Evolutionary conservation across 805 yeast genomes (phyloP).

Genomic region (Metschnikowia henanensis): DNA sequence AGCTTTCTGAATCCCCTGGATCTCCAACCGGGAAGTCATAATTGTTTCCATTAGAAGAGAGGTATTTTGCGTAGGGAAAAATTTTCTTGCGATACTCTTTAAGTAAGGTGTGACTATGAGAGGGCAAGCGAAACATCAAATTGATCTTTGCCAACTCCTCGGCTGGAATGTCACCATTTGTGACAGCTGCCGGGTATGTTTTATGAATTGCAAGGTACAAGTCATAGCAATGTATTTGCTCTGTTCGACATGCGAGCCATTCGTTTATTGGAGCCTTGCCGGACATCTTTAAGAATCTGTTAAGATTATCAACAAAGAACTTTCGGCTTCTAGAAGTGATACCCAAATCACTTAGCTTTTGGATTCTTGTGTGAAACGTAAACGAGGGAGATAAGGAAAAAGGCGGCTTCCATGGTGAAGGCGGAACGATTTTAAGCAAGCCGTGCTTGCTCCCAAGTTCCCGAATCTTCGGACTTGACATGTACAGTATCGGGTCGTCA

Average conservation of each 20-base stretch:
- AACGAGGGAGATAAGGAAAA: constrained; percentile 56
- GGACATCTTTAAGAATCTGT: constrained; percentile 54
- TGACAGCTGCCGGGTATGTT: constrained; percentile 7
- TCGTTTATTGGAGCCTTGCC: constrained; percentile 23
- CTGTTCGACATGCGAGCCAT: constrained; percentile 20
- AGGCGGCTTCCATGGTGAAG: constrained; percentile 53
- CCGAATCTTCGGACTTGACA: constrained; percentile 41
- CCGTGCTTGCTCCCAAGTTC: constrained; percentile 49
- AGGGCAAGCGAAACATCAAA: constrained; percentile 22
- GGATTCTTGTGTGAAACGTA: constrained; percentile 68
- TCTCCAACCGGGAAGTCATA: constrained; percentile 35
- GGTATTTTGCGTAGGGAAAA: constrained; percentile 33
- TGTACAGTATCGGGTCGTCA: constrained; percentile 48
- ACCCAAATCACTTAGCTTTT: constrained; percentile 63
- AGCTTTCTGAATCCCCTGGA: constrained; percentile 30
- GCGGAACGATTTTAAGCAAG: constrained; percentile 54
- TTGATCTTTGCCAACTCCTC: constrained; percentile 27
- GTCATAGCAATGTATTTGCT: constrained; percentile 37
- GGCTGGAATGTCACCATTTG: constrained; percentile 14
- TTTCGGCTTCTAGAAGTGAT: constrained; percentile 60
- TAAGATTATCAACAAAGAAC: constrained; percentile 60
- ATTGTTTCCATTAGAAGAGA: constrained; percentile 25
- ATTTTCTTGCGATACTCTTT: constrained; percentile 27
- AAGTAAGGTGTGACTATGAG: constrained; percentile 18
- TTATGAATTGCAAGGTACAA: constrained; percentile 35